These are phyloP conservation scores for Kalmusia sp. DNA, from an alignment of 2,329 filamentous ascomycete species.

Conservation along the genomic window DNA sequence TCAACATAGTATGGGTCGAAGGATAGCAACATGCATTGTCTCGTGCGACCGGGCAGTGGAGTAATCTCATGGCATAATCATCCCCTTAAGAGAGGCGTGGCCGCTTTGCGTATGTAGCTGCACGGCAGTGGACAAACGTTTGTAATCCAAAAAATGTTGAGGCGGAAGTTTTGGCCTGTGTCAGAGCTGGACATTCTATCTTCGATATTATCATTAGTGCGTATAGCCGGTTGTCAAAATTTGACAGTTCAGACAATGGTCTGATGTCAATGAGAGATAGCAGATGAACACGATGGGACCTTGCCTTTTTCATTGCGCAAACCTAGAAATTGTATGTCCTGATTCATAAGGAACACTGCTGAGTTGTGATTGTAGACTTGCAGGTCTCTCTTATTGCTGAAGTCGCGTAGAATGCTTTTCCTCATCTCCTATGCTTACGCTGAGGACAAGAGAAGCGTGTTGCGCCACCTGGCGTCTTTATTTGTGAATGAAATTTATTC, in stretches of 20 bases:
- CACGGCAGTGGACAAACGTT: constrained; percentile 5
- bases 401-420: not conserved
- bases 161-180: not conserved
- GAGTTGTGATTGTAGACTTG: not conserved
- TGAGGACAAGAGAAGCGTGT: not conserved
- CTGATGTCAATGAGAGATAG: not conserved
- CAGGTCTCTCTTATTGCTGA: not conserved
- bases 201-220: not conserved
- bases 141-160: not conserved
- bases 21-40: constrained; percentile 26
- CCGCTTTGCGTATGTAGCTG: constrained; percentile 1
- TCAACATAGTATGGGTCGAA: constrained; percentile 20
- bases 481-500: not conserved
- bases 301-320: not conserved
- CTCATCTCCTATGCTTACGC: not conserved
- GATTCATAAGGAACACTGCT: not conserved
- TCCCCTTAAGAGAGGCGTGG: constrained; percentile 1
- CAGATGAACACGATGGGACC: not conserved
- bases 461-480: not conserved
- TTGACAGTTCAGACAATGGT: not conserved
- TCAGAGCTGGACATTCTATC: not conserved
- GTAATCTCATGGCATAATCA: constrained; percentile 13
- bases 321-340: not conserved
- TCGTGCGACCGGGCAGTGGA: constrained; percentile 21
- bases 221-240: not conserved